phyloP scores from a whole-genome alignment of 1,139 yeast genomes.

The Protomyces gravidus region DNA sequence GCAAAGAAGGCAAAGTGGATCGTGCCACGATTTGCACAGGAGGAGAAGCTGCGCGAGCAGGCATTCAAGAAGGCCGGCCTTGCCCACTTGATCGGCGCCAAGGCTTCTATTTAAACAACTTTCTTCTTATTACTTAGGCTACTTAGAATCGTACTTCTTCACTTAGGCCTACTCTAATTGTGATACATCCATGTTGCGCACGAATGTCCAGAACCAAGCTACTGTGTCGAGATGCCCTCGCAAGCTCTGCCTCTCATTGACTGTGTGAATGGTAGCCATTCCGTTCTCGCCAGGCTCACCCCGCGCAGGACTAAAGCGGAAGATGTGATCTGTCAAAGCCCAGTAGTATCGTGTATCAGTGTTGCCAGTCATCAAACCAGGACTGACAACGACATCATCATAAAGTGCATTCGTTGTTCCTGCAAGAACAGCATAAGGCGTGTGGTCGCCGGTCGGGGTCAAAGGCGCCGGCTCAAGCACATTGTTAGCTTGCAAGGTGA shows the following conservation, averaged over 20 bases:
- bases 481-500: conserved; percentile 18
- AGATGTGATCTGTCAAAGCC: conserved; percentile 61
- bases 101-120: conserved; percentile 8
- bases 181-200: conserved; percentile 41
- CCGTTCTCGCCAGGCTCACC: conserved; percentile 12
- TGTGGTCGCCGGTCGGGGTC: conserved; percentile 47
- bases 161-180: no score
- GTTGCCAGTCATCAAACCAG: conserved; percentile 69
- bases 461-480: conserved; percentile 58
- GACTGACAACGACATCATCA: conserved; percentile 55
- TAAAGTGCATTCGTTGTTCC: conserved; percentile 57
- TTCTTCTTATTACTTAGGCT: no score
- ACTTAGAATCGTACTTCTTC: no score
- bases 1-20: conserved; percentile 43
- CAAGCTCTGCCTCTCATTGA: conserved; percentile 54
- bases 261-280: conserved; percentile 48
- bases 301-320: conserved; percentile 53
- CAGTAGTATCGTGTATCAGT: conserved; percentile 57
- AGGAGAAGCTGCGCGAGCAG: conserved; percentile 6
- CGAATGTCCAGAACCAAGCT: conserved; percentile 57
- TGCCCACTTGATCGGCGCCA: conserved; percentile 16
- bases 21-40: conserved; percentile 20
- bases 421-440: conserved; percentile 53
- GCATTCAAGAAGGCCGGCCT: conserved; percentile 24
- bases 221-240: conserved; percentile 55